A percentile compares a stretch with the other conserved stretches of the same genome.
Conservation (phyloP, 2,329 filamentous ascomycete genomes). For the Xylaria sp. region DNA sequence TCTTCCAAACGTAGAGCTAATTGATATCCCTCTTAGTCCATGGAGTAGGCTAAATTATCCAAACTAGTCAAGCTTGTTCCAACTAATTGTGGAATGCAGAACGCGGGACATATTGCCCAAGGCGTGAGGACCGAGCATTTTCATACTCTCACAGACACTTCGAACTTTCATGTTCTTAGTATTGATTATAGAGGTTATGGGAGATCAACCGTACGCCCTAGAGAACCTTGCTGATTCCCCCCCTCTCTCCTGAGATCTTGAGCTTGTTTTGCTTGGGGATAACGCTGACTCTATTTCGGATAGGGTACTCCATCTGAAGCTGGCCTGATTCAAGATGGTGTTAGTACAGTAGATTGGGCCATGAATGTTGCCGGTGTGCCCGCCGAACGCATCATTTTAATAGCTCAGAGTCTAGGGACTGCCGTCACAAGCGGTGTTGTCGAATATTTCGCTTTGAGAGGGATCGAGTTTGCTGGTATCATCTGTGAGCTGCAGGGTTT, state of each 20-base stretch:
- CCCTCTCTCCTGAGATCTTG: neutral
- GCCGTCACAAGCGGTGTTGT: constrained; percentile 81
- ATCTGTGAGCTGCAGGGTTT: constrained; percentile 55
- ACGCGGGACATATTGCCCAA: constrained; percentile 87
- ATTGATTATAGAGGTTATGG: constrained; percentile 94
- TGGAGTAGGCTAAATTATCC: constrained; percentile 62
- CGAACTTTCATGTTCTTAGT: constrained; percentile 82
- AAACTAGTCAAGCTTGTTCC: constrained; percentile 34
- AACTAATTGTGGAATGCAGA: constrained; percentile 64
- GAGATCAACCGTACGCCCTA: constrained; percentile 65
- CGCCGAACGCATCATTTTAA: constrained; percentile 77
- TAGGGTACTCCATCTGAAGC: constrained; percentile 79
- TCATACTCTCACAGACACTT: constrained; percentile 78
- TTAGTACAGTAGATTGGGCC: constrained; percentile 78
- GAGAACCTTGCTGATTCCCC: neutral
- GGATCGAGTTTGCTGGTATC: constrained; percentile 79
- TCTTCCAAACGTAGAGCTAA: constrained; percentile 22
- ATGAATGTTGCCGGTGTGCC: constrained; percentile 72
- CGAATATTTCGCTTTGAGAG: constrained; percentile 72
- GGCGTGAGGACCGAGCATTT: constrained; percentile 80
- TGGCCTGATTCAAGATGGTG: constrained; percentile 83
- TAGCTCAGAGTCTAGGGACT: constrained; percentile 90
- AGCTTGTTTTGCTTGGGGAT: neutral
- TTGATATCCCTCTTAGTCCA: constrained; percentile 61
- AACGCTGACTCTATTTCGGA: neutral